Base-by-base conservation (phyloP, 257 asterid genomes). In the Solanum gandarillasii region DNA sequence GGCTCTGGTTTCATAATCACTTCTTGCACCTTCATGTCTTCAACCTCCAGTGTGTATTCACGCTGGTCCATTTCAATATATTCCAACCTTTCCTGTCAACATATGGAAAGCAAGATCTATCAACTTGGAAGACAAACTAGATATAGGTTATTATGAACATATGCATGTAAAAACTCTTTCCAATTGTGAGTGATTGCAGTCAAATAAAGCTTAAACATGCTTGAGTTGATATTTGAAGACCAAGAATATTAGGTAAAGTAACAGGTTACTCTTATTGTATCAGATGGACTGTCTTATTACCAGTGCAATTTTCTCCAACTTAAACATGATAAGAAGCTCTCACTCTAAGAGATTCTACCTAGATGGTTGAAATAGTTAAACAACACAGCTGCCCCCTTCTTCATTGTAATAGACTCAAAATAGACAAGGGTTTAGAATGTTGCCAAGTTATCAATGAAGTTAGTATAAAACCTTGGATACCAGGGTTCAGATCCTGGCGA, bases 1-100 rank as follows among this genome's bases (percentile, higher is more conserved):
- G 95, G 96, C 32, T 95, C 98, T 35, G 97, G 94, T 83, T 90
- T 94, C 91, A 96, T 92, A 82, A 96, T 95, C 88, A 96, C 95
- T 83, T 91, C 86, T 88, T 95, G 98, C 90, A 93, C 97, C 91
- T 86, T 96, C 89, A 90, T 95, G 88, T 96, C 98, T 89, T 95
- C 98, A 12, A 92, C 98, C 68, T 94, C 99, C 81, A 95, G 89
- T 70, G 96, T 96, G 89, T 96, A 96, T 91, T 95, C 99, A 21
- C 89, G 89, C 83, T 94, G 96, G 88, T 95, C 99, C 91, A 88
- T 90, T 86, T 96, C 98, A 46, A 96, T 96, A 78, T 91, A 89
- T 89, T 96, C 95, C 60, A 96, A 48, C 60, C 99, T 93, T 87
- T 95, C 99, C 99, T 96, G 94, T 41, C 58, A 89, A 75, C 34